Evolutionary conservation across 179 eudicot species (phyloP), one percentile per base, ranked within the genome.

Genomic region (Gypsophila paniculata): DNA sequence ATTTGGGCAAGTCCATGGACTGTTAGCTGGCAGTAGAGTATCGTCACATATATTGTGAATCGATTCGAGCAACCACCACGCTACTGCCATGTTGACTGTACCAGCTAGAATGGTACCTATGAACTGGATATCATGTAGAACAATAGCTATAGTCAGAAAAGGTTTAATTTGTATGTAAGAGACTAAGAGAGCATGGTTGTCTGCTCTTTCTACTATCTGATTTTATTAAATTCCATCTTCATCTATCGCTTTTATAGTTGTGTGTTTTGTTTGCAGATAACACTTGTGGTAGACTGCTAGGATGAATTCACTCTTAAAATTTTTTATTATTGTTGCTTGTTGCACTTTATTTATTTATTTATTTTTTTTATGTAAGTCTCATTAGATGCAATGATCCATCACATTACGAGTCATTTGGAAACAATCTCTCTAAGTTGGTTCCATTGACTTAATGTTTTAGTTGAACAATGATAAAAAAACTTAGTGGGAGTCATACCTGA

Each of bases 1-100:
- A 59, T 80, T 65, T 12, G 92, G 96, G 60, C 99, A 94, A 21
- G 99, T 94, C 99, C 97, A 91, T 1, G 97, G 97, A 77, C 96
- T 91, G 79, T 87, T 74, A 2, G 90, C 61, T 61, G 90, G 90
- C 58, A 90, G 89, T 26, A 90, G 80, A 61, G 68, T 80, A 25
- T 84, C 89, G 6, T 91, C 85, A 69, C 98, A 93, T 78, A 93
- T 91, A 69, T 85, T 76, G 44, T 85, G 83, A 22, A 93, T 74
- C 17, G 94, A 82, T 80, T 78, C 75, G 36, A 93, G 83, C 62
- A 93, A 80, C 96, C 94, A 91, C 93, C 87, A 86, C 4, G 97
- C 98, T 48, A 93, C 98, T 42, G 84, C 26, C n/a, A 93, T 77
- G 82, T 93, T 93, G 61, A 91, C 79, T 14, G 97, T 89, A 11